phyloP scores from a whole-genome alignment of 2,329 filamentous ascomycete genomes.

The Fusarium compactum region DNA sequence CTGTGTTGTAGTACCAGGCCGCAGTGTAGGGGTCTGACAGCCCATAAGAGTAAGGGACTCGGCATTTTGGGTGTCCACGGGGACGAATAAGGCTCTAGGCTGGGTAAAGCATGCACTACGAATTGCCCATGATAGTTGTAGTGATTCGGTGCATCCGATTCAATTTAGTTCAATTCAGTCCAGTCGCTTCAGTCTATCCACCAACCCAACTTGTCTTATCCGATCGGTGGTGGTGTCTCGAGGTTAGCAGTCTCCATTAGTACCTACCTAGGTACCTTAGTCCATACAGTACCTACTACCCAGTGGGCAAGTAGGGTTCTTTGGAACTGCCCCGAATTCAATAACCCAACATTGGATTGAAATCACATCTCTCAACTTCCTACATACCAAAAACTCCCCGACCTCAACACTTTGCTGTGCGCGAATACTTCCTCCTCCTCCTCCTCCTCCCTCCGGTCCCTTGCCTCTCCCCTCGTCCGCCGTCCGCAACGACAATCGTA shows the following conservation, averaged over 20 bases:
- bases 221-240: slow-evolving; percentile 7
- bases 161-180: background rate
- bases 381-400: slow-evolving; percentile 21
- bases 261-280: background rate
- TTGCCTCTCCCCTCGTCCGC: slow-evolving; percentile 1
- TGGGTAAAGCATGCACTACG: slow-evolving; percentile 20
- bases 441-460: background rate
- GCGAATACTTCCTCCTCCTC: slow-evolving; percentile 10
- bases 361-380: slow-evolving; percentile 32
- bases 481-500: slow-evolving; percentile 39
- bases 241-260: background rate
- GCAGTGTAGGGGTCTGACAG: background rate
- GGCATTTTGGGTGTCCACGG: background rate
- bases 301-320: background rate
- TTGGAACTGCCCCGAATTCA: slow-evolving; percentile 31
- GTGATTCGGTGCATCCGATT: background rate
- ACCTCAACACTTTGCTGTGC: slow-evolving; percentile 26
- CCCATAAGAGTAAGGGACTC: background rate
- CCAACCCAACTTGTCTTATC: slow-evolving; percentile 12
- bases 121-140: slow-evolving; percentile 4
- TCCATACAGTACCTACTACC: background rate
- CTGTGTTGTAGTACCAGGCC: slow-evolving; percentile 10
- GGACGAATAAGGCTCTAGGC: slow-evolving; percentile 7
- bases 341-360: slow-evolving; percentile 19
- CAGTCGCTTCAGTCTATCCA: background rate